A percentile compares a stretch with the other conserved stretches of the same genome.
These are phyloP conservation scores for Przewalskia tangutica DNA, from an alignment of 257 asterid species.

Conservation along the genomic window DNA sequence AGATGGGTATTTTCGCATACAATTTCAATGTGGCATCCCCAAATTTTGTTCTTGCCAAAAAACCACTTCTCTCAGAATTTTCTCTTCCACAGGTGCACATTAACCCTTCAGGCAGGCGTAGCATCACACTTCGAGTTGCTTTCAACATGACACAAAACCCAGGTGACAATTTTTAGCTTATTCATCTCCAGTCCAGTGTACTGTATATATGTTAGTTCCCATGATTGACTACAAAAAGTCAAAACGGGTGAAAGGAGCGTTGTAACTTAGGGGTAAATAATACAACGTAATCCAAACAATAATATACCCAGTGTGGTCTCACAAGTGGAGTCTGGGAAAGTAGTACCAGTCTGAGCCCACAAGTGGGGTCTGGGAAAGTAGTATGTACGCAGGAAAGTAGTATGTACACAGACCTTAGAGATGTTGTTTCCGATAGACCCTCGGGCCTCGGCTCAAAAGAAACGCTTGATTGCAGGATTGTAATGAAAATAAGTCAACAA, in stretches of 20 bases:
- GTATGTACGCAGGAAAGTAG: background rate
- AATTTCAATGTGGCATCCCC: background rate
- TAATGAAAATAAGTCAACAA: too few species aligned
- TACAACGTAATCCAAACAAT: background rate
- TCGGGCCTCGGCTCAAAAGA: too few species aligned
- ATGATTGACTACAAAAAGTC: background rate
- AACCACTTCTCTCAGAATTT: background rate
- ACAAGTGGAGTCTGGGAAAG: too few species aligned
- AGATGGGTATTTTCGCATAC: background rate
- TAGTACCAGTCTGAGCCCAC: too few species aligned
- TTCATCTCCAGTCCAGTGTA: background rate
- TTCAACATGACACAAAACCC: slow-evolving; percentile 23
- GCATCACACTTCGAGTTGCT: slow-evolving; percentile 15
- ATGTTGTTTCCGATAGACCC: too few species aligned
- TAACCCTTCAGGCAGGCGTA: slow-evolving; percentile 9
- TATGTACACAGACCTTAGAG: background rate
- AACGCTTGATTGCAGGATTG: background rate
- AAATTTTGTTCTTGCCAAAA: slow-evolving; percentile 2
- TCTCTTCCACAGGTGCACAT: background rate
- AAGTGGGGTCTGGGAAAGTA: too few species aligned
- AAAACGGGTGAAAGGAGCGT: background rate
- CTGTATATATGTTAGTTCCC: background rate
- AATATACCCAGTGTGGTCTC: too few species aligned
- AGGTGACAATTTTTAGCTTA: slow-evolving; percentile 14
- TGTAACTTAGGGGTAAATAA: background rate